Evolutionary conservation across 2,329 filamentous ascomycete species (phyloP).

Genomic region (Nemania abortiva): DNA sequence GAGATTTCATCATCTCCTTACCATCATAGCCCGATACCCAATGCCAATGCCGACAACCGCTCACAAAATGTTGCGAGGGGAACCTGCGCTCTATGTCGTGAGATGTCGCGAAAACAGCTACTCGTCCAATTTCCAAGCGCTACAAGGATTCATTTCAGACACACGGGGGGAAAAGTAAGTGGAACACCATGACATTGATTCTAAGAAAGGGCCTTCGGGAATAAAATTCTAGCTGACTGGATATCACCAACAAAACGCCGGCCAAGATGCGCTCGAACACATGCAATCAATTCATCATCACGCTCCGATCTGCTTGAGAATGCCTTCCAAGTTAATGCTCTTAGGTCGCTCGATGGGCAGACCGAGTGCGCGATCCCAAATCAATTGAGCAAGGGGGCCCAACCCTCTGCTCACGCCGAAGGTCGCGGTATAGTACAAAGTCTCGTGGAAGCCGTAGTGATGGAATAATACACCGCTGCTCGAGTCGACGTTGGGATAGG

Average conservation of each 20-base stretch:
- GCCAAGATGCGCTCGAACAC: slow-evolving; percentile 33
- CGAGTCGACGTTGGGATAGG: slow-evolving; percentile 96
- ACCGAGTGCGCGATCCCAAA: slow-evolving; percentile 95
- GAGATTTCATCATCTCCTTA: slow-evolving; percentile 1
- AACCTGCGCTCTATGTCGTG: background rate
- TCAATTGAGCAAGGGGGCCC: slow-evolving; percentile 90
- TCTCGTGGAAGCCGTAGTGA: slow-evolving; percentile 98
- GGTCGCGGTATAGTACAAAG: slow-evolving; percentile 88
- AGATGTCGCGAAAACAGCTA: background rate
- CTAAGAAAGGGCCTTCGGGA: slow-evolving; percentile 8
- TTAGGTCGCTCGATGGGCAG: slow-evolving; percentile 97
- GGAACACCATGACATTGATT: slow-evolving; percentile 17
- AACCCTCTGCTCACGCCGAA: slow-evolving; percentile 78
- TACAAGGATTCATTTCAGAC: background rate
- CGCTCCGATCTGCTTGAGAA: slow-evolving; percentile 75
- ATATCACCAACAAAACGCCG: slow-evolving; percentile 37
- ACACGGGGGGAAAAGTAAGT: slow-evolving; percentile 10
- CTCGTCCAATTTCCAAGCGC: background rate
- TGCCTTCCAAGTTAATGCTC: slow-evolving; percentile 91
- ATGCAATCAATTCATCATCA: slow-evolving; percentile 36
- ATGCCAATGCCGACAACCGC: background rate
- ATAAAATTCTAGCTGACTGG: slow-evolving; percentile 41
- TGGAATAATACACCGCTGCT: slow-evolving; percentile 95
- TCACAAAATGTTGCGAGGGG: background rate
- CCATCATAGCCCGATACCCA: background rate